These are phyloP conservation scores for Chlamydomonas schloesseri DNA, from an alignment of 139 green algal species.

Conservation along the genomic window DNA sequence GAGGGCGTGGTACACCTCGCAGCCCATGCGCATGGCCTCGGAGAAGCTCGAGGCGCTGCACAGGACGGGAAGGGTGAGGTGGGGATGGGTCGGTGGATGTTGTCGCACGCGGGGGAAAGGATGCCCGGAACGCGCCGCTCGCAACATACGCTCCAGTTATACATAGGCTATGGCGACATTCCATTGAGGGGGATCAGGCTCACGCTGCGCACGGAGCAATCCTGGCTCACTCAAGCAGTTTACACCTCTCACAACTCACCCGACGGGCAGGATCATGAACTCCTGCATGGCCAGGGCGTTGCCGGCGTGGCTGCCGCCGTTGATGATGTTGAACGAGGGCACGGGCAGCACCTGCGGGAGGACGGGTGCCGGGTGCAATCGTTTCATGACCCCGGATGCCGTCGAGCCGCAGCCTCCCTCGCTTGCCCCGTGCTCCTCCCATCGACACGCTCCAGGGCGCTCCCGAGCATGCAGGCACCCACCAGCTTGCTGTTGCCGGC, in stretches of 20 bases:
- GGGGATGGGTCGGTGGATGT: too few species aligned
- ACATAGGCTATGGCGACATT: too few species aligned
- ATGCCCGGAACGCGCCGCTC: too few species aligned
- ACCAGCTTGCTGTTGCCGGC: conserved; percentile 95
- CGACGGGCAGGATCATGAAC: conserved; percentile 99
- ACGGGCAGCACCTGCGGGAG: conserved; percentile 91
- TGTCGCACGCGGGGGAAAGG: background rate
- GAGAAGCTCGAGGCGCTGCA: conserved; percentile 82
- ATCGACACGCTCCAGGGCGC: too few species aligned
- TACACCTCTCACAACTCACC: conserved; percentile 63
- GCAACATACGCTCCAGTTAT: too few species aligned
- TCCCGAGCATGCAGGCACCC: background rate
- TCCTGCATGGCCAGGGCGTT: conserved; percentile 99
- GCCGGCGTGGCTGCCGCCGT: conserved; percentile 97
- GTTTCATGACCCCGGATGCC: too few species aligned
- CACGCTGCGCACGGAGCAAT: too few species aligned
- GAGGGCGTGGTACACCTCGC: conserved; percentile 98
- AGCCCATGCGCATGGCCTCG: conserved; percentile 95
- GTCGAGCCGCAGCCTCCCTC: too few species aligned
- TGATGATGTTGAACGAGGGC: conserved; percentile 99
- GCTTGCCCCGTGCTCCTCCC: too few species aligned
- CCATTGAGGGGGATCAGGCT: too few species aligned
- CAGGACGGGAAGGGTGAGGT: background rate
- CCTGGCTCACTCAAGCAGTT: too few species aligned
- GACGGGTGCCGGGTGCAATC: too few species aligned